phyloP scores from a whole-genome alignment of 176 grass and related monocot species.

The Hordeum vulgare region MorexV3_pseudomolecules_assembly NC_058518.1:346996537-346997036 shows the following conservation, averaged over 20 bases:
- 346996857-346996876: not conserved
- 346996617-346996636: not conserved
- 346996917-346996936: not conserved
- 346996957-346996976: not conserved
- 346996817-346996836: not conserved
- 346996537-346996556: not conserved
- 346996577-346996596: not conserved
- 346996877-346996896: not conserved
- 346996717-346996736: not conserved
- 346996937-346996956: not conserved
- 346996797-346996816: not conserved
- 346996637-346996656: not conserved
- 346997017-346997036: not conserved
- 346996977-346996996: not conserved
- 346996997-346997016: not conserved
- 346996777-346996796: not conserved
- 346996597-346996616: not conserved
- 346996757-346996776: not conserved
- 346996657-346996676: not conserved
- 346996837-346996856: not conserved
- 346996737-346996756: not conserved
- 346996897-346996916: not conserved
- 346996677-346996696: not conserved
- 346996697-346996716: not conserved
- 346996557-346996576: not conserved